phyloP scores from a whole-genome alignment of 2,329 filamentous ascomycete genomes.

The Aspergillus sp. region DNA sequence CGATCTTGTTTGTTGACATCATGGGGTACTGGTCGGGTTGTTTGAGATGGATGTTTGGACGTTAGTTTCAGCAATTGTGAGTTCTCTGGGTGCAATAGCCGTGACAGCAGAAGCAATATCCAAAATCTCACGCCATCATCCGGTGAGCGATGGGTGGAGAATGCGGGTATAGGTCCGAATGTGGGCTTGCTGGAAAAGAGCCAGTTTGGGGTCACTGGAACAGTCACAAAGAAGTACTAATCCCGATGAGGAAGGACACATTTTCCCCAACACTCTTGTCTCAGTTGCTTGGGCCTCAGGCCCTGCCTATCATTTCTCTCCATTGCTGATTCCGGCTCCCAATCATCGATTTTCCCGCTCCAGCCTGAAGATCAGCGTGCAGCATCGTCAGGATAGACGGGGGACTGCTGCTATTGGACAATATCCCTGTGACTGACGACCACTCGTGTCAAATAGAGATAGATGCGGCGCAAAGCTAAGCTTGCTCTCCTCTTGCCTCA shows the following conservation, averaged over 20 bases:
- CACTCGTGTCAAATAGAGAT: neutral
- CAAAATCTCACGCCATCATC: neutral
- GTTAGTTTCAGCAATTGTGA: too few relatives aligned
- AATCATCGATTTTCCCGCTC: neutral
- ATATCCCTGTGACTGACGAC: neutral
- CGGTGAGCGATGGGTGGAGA: neutral
- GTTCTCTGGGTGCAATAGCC: too few relatives aligned
- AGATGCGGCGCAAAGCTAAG: neutral
- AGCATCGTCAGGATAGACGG: neutral
- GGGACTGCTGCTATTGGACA: neutral
- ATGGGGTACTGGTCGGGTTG: too few relatives aligned
- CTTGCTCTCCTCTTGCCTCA: neutral
- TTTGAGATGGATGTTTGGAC: too few relatives aligned
- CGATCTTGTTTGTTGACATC: too few relatives aligned
- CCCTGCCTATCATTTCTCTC: neutral
- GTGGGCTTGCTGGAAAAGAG: neutral
- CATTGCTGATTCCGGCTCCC: neutral
- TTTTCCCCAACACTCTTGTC: neutral
- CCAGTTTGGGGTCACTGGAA: neutral
- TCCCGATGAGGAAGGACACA: slow-evolving; percentile 3
- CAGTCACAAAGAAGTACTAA: neutral
- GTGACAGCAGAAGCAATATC: neutral
- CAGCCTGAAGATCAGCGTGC: neutral
- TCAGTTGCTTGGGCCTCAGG: neutral
- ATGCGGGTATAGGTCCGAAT: neutral